These are phyloP conservation scores for Larix kaempferi DNA, from an alignment of 75 land plant species.

Conservation along the genomic window DNA sequence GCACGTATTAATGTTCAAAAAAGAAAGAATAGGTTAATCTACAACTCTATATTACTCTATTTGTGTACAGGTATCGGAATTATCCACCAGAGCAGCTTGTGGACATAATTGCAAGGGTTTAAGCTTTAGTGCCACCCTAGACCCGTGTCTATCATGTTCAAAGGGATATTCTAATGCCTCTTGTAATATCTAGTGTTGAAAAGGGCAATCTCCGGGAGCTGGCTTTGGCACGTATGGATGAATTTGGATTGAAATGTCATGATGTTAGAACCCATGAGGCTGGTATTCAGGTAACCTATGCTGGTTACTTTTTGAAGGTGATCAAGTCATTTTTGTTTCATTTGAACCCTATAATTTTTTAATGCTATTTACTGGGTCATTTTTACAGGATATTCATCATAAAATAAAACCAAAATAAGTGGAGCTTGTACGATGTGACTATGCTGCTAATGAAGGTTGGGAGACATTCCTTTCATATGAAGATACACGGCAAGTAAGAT, in stretches of 20 bases:
- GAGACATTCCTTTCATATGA: conserved; percentile 98
- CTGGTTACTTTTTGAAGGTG: neutral
- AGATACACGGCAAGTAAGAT: conserved; percentile 82
- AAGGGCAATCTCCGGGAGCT: conserved; percentile 97
- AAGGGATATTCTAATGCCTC: conserved; percentile 99
- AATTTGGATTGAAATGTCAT: conserved; percentile 94
- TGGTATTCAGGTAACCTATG: conserved; percentile 86
- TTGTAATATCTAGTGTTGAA: conserved; percentile 98
- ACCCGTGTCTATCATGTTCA: conserved; percentile 98
- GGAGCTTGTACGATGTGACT: conserved; percentile 96
- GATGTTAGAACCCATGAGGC: conserved; percentile 99
- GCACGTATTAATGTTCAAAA: neutral
- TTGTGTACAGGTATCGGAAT: conserved; percentile 72
- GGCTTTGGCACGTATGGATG: conserved; percentile 97
- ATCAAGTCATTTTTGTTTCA: neutral
- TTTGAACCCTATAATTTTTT: neutral
- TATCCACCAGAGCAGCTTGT: conserved; percentile 98
- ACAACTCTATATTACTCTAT: neutral
- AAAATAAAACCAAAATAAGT: conserved; percentile 97
- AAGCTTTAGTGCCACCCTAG: conserved; percentile 98
- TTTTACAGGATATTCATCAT: conserved; percentile 88
- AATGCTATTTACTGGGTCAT: conserved; percentile 5
- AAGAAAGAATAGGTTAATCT: neutral
- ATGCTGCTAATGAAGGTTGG: conserved; percentile 99
- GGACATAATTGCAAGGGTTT: conserved; percentile 87